Conservation (phyloP, 23 red algal species). For the Gracilariopsis chorda region DNA sequence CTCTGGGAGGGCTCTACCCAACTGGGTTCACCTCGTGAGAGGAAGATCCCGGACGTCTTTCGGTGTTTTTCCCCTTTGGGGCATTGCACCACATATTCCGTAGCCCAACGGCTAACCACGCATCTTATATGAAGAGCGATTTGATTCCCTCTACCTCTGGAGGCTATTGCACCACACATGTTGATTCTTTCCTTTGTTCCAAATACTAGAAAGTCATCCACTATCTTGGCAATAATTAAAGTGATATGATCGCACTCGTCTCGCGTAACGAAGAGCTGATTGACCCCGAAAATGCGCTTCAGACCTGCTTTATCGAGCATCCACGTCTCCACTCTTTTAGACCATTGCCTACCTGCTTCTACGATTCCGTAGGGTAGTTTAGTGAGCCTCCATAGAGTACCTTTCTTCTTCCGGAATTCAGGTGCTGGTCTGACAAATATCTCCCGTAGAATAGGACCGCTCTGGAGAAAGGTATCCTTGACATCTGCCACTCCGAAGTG, state of each 20-base stretch:
- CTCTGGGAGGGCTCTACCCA: too few relatives aligned
- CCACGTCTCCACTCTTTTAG: neutral
- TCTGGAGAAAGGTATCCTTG: conserved; percentile 20
- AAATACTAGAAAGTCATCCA: conserved; percentile 3
- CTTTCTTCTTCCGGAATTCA: neutral
- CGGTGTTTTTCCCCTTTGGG: too few relatives aligned
- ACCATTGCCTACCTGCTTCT: conserved; percentile 56
- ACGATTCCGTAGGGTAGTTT: conserved; percentile 39
- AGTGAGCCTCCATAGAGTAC: conserved; percentile 21
- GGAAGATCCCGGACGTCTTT: too few relatives aligned
- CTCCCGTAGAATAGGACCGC: conserved; percentile 13
- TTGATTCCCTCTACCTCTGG: too few relatives aligned
- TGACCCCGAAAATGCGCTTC: neutral
- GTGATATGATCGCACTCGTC: neutral
- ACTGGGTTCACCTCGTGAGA: too few relatives aligned
- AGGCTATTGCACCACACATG: too few relatives aligned
- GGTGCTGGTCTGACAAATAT: neutral
- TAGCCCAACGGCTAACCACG: too few relatives aligned
- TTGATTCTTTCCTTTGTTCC: neutral
- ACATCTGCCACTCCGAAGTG: neutral
- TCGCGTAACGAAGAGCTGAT: conserved; percentile 1
- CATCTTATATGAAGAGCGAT: too few relatives aligned
- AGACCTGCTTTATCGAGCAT: neutral
- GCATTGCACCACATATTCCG: too few relatives aligned
- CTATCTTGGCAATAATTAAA: conserved; percentile 18